Base-by-base conservation (phyloP, 2,329 filamentous ascomycete genomes). In the Biscogniauxia mediterranea region DNA sequence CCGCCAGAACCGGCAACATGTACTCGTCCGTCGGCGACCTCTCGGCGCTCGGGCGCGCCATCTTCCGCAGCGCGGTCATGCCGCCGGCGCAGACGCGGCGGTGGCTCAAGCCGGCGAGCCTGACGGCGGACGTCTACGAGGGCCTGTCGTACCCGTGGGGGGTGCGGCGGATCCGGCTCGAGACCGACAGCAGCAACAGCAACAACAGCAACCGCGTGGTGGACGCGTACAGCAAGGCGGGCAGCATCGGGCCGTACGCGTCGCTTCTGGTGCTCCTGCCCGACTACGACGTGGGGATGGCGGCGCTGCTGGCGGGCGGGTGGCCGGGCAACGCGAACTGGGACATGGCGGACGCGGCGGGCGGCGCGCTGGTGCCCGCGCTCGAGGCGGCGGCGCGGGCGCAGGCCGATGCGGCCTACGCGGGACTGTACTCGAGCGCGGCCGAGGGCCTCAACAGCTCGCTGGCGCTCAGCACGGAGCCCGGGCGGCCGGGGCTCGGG, bases 111-210 rank as follows among this genome's bases (percentile, higher is more conserved):
- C 79, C 80, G 0, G 64, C 67, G 0, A 66, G 73, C 2, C 70
- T 77, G 23, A 77, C 75, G 0, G 73, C 78, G 4, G 76, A 78
- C 32, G 65, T 77, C 0, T 61, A 68, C 49, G 73, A 76, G 11
- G 73, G 74, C 1, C 70, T 80, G 1, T 77, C 78, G 6, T 74
- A 75, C 26, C 80, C 80, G 0, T 82, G 79, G 79, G 79, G 80
- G 15, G 74, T 81, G 50, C 70, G 75, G 8, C 74, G 75, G 49
- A 73, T 77, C 62, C 66, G 65, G 13, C 56, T 73, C 1, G 65
- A 55, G 7, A 28, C 25, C 8, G 4, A 60, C 57, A 55, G 50
- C 23, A 23, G 5, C 5, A 4, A 60, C 57, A 55, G 50, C 23
- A 23, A 23, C 5, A 23, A 13, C 28, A 13, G 63, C 19, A 68